A percentile compares a stretch with the other conserved stretches of the same genome.
These are phyloP conservation scores for Suhomyces xylopsoci DNA, from an alignment of 805 yeast genomes.

Conservation along the genomic window DNA sequence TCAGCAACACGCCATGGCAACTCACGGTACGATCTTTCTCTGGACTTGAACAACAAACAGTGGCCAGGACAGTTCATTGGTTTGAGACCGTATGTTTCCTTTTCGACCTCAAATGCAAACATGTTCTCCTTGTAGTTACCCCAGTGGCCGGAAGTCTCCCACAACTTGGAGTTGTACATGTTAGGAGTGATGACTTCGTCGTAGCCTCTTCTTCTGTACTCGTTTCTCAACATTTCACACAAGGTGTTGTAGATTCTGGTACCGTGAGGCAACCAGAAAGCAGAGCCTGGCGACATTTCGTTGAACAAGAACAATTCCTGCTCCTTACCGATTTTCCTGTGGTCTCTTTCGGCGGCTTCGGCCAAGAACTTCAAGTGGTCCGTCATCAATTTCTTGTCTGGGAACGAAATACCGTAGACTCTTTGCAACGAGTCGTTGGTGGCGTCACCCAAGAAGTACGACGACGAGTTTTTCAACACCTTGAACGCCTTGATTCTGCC, in stretches of 20 bases:
- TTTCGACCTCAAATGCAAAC: constrained; percentile 96
- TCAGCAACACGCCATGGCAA: constrained; percentile 99
- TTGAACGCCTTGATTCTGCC: constrained; percentile 94
- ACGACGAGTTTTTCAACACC: constrained; percentile 90
- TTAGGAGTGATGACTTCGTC: constrained; percentile 99
- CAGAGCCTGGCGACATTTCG: constrained; percentile 96
- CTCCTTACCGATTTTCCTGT: constrained; percentile 92
- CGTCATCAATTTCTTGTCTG: constrained; percentile 94
- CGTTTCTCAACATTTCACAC: constrained; percentile 72
- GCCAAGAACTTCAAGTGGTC: constrained; percentile 91
- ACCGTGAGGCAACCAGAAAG: constrained; percentile 99
- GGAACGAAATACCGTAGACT: constrained; percentile 97
- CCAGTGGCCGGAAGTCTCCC: constrained; percentile 99
- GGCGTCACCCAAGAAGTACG: constrained; percentile 92
- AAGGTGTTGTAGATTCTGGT: constrained; percentile 92
- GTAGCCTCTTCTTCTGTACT: constrained; percentile 91
- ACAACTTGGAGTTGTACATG: constrained; percentile 94
- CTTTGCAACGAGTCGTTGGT: constrained; percentile 94
- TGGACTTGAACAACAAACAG: constrained; percentile 85
- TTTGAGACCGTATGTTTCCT: constrained; percentile 90
- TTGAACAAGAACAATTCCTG: constrained; percentile 94
- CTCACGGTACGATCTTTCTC: constrained; percentile 95
- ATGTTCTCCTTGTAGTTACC: constrained; percentile 94
- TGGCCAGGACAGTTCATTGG: constrained; percentile 95
- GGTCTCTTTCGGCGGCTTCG: constrained; percentile 95